Evolutionary conservation across 352 stramenopile species (phyloP).

Genomic region (Globisporangium acanthophoron): DNA sequence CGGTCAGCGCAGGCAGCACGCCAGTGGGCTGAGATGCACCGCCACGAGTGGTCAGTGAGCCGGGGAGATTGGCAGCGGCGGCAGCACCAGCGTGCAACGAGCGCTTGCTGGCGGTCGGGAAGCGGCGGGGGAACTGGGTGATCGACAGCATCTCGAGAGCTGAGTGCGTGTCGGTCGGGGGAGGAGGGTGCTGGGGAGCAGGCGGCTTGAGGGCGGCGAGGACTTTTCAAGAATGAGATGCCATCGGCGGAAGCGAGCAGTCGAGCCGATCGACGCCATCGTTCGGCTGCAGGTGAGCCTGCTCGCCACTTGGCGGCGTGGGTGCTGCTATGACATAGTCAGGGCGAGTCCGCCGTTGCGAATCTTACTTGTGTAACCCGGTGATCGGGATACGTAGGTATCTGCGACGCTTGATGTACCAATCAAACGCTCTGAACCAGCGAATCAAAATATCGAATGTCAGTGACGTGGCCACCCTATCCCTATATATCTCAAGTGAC

Average conservation of each 20-base stretch:
- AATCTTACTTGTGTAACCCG: background rate
- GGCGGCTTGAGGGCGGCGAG: background rate
- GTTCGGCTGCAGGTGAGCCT: background rate
- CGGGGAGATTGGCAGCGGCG: conserved; percentile 5
- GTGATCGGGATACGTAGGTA: background rate
- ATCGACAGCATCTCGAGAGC: conserved; percentile 57
- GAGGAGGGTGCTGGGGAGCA: background rate
- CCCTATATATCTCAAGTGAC: background rate
- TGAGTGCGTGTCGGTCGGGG: background rate
- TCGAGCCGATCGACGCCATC: background rate
- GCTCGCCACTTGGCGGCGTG: background rate
- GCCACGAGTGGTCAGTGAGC: conserved; percentile 6
- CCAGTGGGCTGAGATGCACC: background rate
- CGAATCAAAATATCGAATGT: background rate
- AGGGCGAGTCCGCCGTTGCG: background rate
- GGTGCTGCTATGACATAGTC: background rate
- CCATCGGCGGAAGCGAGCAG: background rate
- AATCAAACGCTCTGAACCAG: background rate
- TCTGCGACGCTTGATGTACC: background rate
- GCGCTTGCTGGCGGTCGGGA: conserved; percentile 69
- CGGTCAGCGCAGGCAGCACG: conserved; percentile 4
- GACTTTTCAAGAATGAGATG: background rate
- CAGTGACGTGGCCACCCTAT: background rate
- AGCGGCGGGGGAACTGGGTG: conserved; percentile 76
- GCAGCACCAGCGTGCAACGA: conserved; percentile 21